phyloP scores from a whole-genome alignment of 169 alveolate genomes.

The Cryptosporidium muris region DNA sequence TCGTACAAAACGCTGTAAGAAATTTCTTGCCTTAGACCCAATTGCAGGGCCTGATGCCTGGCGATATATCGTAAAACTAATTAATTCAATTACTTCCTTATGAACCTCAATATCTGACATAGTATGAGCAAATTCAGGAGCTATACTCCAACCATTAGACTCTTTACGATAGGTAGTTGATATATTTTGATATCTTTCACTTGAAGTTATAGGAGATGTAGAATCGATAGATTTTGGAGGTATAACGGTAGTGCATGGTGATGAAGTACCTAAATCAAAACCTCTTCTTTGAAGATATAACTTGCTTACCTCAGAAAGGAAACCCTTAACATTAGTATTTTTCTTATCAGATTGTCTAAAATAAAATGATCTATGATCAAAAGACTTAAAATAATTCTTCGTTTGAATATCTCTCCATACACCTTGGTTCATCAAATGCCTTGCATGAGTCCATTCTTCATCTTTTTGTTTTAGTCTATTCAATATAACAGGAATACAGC shows the following conservation, averaged over 20 bases:
- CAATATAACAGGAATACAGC: constrained; percentile 79
- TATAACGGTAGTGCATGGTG: not conserved
- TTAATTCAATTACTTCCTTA: constrained; percentile 64
- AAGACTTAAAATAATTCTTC: constrained; percentile 80
- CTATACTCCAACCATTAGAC: constrained; percentile 77
- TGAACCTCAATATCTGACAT: constrained; percentile 72
- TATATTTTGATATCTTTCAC: not conserved
- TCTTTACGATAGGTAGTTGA: constrained; percentile 55
- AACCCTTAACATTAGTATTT: constrained; percentile 75
- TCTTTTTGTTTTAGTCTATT: constrained; percentile 77
- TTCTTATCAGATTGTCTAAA: constrained; percentile 82
- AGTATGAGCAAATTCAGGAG: constrained; percentile 74
- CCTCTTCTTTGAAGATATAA: constrained; percentile 72
- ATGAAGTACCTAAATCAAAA: constrained; percentile 4
- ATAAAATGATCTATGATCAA: constrained; percentile 83
- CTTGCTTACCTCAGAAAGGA: constrained; percentile 72
- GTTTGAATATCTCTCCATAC: constrained; percentile 79
- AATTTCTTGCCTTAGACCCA: constrained; percentile 68
- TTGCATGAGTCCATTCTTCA: constrained; percentile 75
- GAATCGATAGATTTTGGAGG: not conserved
- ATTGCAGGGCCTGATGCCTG: constrained; percentile 69
- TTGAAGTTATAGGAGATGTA: not conserved
- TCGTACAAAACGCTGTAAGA: constrained; percentile 48
- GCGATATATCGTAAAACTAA: constrained; percentile 66
- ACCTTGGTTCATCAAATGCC: constrained; percentile 75